Evolutionary conservation across 345 rosid genomes (phyloP), one percentile per base, ranked within the genome.

Genomic region (Theobroma cacao): DNA sequence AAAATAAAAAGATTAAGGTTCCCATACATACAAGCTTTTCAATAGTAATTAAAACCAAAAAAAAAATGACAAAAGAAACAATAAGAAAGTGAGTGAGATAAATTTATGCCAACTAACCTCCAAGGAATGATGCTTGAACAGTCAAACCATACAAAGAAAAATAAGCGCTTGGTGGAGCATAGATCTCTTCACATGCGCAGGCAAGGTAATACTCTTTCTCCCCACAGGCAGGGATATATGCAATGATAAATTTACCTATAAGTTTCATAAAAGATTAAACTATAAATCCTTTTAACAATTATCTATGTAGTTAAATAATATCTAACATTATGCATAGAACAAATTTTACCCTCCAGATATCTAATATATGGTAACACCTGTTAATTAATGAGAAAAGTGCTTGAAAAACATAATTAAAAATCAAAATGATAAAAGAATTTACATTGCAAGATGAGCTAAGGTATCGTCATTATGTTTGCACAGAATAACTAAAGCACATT

Each of bases 141-240:
- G 94, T 92, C 88, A 92, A 84, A 75, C 99, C 99, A 76, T 91
- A 90, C 73, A 93, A 82, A 52, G 93, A 95, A 78, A 92, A 92
- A 87, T 93, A 95, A 38, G 98, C 99, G 84, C 98, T 90, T 64
- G 99, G 96, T 63, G 99, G 99, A 59, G 95, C 92, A 82, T 93
- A 95, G 71, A 92, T 83, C 86, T 93, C 97, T 61, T 85, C 87
- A 83, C 99, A 95, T 40, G 94, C 93, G 85, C 92, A 90, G 15
- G 93, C 98, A 80, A 95, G 94, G 81, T 93, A 93, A 78, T 91
- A 92, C 82, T 95, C 98, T 82, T 92, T 93, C 79, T 92, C 93
- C 83, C 89, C 88, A 83, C 97, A 95, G 24, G 86, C 87, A 81
- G 91, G 91, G 83, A 81, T 83, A 79, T 92, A 95, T 26, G 94